Evolutionary conservation across 2,329 filamentous ascomycete genomes (phyloP), one percentile per base, ranked within the genome.

Genomic region (Lachnellula cervina): DNA sequence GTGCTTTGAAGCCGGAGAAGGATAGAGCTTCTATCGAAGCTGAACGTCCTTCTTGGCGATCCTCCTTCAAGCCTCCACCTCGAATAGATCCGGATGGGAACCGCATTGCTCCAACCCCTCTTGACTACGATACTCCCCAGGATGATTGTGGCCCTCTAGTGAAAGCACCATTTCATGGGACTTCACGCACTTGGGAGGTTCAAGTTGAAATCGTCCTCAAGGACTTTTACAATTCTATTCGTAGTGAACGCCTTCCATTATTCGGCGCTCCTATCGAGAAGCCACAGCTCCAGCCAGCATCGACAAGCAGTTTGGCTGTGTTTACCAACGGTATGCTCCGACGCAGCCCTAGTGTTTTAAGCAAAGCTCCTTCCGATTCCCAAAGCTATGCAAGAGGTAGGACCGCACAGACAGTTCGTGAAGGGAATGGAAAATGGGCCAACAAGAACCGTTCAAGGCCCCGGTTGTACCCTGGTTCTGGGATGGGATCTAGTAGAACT

Each of bases 181-280:
- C 85, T 0, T 78, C 88, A 66, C 86, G 85, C 61, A 86, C 83
- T 2, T 99, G 94, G 94, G 90, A 97, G 69, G 79, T 83, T 37
- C 91, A 96, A 69, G 79, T 99, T 42, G 94, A 99, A 72, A 76
- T 82, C n/a, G 89, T 97, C 6, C 78, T 99, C 25, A 96, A 96
- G 71, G 86, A 90, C 21, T 96, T 95, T 58, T 99, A 96, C 71
- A 83, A 78, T 28, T 96, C 92, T 0, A 97, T 99, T 66, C 87
- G 89, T 49, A 87, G 90, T 63, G 86, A 95, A 61, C 84, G 84
- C n/a, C 77, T 99, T 46, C 94, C 94, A 5, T 77, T 97, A 3
- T 90, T 94, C 68, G 90, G 91, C 9, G 86, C 85, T 47, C 77
- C 82, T 46, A 65, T 75, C 3, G 71, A 79, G 66, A 68, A 75